Evolutionary conservation across 768 basidiomycete genomes (phyloP).

Genomic region (Lactifluus echinatus): DNA sequence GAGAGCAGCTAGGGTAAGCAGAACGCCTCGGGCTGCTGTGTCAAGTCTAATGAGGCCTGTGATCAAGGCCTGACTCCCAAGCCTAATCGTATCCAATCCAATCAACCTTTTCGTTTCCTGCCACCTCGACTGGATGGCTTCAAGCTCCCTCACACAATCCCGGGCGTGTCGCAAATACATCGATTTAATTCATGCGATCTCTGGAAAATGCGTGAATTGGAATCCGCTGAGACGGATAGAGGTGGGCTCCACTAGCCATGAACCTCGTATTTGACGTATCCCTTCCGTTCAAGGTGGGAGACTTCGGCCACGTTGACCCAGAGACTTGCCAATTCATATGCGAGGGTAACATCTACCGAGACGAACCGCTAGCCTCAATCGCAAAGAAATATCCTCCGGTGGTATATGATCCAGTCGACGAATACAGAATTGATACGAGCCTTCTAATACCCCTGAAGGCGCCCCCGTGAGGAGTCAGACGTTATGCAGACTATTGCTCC

Average conservation of each 20-base stretch:
- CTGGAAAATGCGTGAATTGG: conserved; percentile 10
- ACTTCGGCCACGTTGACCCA: conserved; percentile 2
- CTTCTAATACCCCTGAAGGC: neutral
- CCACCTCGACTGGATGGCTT: neutral
- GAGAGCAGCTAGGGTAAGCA: too few relatives aligned
- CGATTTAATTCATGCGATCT: conserved; percentile 6
- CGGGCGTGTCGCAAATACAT: conserved; percentile 9
- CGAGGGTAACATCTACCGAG: conserved; percentile 15
- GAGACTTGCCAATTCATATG: conserved; percentile 8
- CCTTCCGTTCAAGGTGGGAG: conserved; percentile 5
- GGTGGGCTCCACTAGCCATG: neutral
- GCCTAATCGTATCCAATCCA: too few relatives aligned
- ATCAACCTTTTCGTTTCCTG: neutral
- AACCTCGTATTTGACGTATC: neutral
- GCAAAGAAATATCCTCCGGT: conserved; percentile 6
- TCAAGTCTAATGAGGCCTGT: too few relatives aligned
- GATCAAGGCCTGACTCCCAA: too few relatives aligned
- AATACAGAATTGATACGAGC: conserved; percentile 5
- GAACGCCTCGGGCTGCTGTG: too few relatives aligned
- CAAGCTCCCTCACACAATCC: neutral
- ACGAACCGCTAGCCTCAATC: conserved; percentile 8
- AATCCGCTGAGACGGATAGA: conserved; percentile 3
- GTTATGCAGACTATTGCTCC: neutral
- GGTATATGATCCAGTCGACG: neutral
- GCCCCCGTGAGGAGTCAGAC: conserved; percentile 2